These are phyloP conservation scores for Naganishia vishniacii DNA, from an alignment of 768 basidiomycete species.

Conservation along the genomic window DNA sequence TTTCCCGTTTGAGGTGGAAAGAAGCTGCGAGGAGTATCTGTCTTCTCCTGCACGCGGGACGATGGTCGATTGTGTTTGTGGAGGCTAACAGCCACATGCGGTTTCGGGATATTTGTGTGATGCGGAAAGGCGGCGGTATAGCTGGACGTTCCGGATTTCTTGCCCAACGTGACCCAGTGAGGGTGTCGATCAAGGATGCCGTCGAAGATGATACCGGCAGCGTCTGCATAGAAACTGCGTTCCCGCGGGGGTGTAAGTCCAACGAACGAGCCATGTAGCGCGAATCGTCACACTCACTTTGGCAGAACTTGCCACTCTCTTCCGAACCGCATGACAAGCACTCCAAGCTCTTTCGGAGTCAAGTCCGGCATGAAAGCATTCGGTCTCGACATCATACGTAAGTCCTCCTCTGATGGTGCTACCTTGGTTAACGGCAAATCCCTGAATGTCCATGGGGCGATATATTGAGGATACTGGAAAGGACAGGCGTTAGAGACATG, in stretches of 20 bases:
- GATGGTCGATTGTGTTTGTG: background rate
- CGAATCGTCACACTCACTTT: constrained; percentile 9
- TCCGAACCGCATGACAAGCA: constrained; percentile 40
- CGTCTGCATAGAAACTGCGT: constrained; percentile 7
- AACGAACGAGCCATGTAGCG: too few relatives aligned
- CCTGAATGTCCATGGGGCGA: constrained; percentile 42
- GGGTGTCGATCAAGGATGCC: constrained; percentile 42
- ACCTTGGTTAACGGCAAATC: constrained; percentile 36
- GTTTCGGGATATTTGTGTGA: background rate
- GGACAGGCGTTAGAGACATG: background rate
- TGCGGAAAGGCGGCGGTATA: constrained; percentile 18
- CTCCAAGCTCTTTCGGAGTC: constrained; percentile 15
- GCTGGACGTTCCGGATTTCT: constrained; percentile 24
- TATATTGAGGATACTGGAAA: constrained; percentile 39
- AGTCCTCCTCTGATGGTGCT: constrained; percentile 30
- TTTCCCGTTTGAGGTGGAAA: constrained; percentile 10
- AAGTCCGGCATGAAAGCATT: constrained; percentile 34
- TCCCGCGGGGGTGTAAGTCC: too few relatives aligned
- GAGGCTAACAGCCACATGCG: background rate
- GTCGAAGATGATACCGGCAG: constrained; percentile 34
- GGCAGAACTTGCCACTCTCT: constrained; percentile 40
- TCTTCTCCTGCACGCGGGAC: background rate
- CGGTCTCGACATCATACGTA: constrained; percentile 28
- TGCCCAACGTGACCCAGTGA: constrained; percentile 29
- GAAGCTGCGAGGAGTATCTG: background rate